Evolutionary conservation across 495 filamentous ascomycete genomes (phyloP).

Genomic region (Aspergillus homomorphus): DNA sequence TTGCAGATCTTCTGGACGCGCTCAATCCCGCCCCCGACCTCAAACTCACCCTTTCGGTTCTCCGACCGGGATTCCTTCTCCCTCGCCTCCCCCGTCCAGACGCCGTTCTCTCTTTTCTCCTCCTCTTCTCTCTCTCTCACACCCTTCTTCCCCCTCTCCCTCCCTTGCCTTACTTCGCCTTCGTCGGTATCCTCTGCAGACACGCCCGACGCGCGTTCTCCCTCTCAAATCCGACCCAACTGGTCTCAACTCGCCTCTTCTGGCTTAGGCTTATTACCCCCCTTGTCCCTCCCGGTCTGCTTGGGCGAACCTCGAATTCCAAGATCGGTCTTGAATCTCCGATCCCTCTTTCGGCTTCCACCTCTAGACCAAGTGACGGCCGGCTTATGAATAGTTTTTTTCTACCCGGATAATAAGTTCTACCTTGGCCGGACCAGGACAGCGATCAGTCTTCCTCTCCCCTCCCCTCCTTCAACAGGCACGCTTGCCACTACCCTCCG

Average conservation of each 20-base stretch:
- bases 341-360: background rate
- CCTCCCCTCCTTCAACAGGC: background rate
- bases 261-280: background rate
- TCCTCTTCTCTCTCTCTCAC: conserved; percentile 10
- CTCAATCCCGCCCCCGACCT: background rate
- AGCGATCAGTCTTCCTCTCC: conserved; percentile 1
- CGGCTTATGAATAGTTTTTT: background rate
- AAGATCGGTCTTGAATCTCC: background rate
- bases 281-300: background rate
- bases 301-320: background rate
- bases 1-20: background rate
- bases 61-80: background rate
- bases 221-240: conserved; percentile 11
- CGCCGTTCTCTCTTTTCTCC: conserved; percentile 1
- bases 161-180: conserved; percentile 17
- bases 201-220: conserved; percentile 21
- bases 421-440: conserved; percentile 4
- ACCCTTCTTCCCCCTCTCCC: conserved; percentile 1
- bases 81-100: conserved; percentile 5
- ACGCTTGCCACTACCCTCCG: background rate
- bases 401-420: conserved; percentile 5
- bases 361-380: background rate
- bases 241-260: background rate
- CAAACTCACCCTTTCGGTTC: background rate
- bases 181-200: conserved; percentile 12